Evolutionary conservation across 1,284 basidiomycete genomes (phyloP).

Genomic region (Fereydounia khargensis): DNA sequence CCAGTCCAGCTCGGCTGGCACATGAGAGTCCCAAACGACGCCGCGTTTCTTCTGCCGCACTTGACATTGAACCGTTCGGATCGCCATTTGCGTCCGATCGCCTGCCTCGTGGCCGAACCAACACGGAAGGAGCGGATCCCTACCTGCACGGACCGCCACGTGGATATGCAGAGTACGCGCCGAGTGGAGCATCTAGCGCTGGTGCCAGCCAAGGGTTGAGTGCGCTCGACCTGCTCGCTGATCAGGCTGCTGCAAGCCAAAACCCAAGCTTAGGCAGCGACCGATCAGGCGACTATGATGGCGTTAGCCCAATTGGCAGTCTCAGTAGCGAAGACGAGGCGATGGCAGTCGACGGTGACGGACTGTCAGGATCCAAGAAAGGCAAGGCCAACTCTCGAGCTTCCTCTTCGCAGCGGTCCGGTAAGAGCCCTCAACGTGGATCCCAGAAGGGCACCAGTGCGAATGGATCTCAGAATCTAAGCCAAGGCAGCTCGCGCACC

Average conservation of each 20-base stretch:
- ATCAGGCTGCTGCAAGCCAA: conserved; percentile 54
- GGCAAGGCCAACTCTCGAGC: conserved; percentile 16
- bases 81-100: conserved; percentile 29
- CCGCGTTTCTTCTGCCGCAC: conserved; percentile 34
- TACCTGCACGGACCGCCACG: conserved; percentile 7
- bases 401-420: conserved; percentile 2
- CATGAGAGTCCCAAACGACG: conserved; percentile 53
- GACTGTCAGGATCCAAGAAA: not conserved
- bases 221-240: conserved; percentile 55
- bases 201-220: conserved; percentile 25
- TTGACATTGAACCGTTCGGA: conserved; percentile 38
- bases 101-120: conserved; percentile 22
- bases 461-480: not conserved
- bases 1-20: conserved; percentile 28
- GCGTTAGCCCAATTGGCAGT: conserved; percentile 30
- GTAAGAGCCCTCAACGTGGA: not conserved
- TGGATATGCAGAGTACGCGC: conserved; percentile 16
- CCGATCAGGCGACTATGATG: conserved; percentile 30
- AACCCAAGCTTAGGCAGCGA: conserved; percentile 47
- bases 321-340: conserved; percentile 31
- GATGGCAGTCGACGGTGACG: conserved; percentile 13
- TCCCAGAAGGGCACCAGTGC: not conserved
- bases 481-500: not conserved
- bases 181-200: conserved; percentile 13
- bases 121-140: conserved; percentile 39